These are phyloP conservation scores for Kuraishia hungarica DNA, from an alignment of 805 yeast species.

Conservation along the genomic window DNA sequence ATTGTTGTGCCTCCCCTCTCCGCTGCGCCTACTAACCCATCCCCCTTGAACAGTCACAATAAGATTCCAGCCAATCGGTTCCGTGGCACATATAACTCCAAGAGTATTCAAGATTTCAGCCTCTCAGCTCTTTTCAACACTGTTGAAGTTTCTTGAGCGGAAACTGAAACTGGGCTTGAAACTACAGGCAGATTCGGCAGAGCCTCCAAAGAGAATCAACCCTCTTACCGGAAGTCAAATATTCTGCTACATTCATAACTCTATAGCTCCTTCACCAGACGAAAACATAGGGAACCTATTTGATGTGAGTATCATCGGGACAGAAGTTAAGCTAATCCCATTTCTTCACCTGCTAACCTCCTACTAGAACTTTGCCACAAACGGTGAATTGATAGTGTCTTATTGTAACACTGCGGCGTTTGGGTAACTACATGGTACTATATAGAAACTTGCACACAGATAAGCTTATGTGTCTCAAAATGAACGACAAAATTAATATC, in stretches of 20 bases:
- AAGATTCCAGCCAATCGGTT: slow-evolving; percentile 54
- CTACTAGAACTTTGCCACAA: slow-evolving; percentile 21
- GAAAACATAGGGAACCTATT: slow-evolving; percentile 30
- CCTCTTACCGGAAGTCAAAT: slow-evolving; percentile 12
- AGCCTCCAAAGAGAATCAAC: slow-evolving; percentile 4
- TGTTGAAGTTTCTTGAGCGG: slow-evolving; percentile 35
- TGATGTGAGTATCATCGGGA: slow-evolving; percentile 9
- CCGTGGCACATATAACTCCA: slow-evolving; percentile 42
- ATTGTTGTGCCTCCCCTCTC: slow-evolving; percentile 4
- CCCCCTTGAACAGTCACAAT: slow-evolving; percentile 24
- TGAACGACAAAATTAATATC: not conserved
- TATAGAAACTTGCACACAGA: not conserved
- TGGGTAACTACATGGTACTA: not conserved
- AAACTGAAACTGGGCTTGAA: slow-evolving; percentile 19
- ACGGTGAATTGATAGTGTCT: slow-evolving; percentile 32
- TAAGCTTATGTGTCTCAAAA: no score
- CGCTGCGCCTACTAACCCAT: not conserved
- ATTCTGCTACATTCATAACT: slow-evolving; percentile 36
- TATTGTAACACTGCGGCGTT: slow-evolving; percentile 35
- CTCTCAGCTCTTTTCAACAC: slow-evolving; percentile 36
- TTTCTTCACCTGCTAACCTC: not conserved
- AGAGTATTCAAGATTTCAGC: slow-evolving; percentile 39
- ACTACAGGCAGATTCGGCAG: not conserved
- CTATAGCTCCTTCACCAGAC: slow-evolving; percentile 37
- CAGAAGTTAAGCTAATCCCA: not conserved